phyloP scores from a whole-genome alignment of 1,284 basidiomycete species.

The Pseudozyma sp. region DNA sequence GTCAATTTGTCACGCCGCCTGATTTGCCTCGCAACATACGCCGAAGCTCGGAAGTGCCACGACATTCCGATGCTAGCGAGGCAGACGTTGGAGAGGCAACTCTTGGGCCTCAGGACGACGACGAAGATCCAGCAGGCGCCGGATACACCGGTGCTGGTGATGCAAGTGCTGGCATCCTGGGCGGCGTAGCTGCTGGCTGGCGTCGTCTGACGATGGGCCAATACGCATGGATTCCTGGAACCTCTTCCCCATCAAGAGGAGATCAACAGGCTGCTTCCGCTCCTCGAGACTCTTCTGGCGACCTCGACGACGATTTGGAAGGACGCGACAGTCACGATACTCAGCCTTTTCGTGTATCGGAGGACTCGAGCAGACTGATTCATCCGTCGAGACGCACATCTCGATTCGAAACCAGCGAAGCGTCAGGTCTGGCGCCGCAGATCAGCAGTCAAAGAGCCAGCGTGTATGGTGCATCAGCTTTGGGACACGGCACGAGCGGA shows the following conservation, averaged over 20 bases:
- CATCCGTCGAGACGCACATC: conserved; percentile 17
- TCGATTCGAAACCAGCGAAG: conserved; percentile 26
- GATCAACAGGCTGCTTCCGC: conserved; percentile 8
- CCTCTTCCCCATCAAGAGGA: conserved; percentile 2
- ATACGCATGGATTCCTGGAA: conserved; percentile 42
- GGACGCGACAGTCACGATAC: conserved; percentile 21
- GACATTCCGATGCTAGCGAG: conserved; percentile 8
- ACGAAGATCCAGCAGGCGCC: background rate
- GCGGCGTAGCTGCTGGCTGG: conserved; percentile 53
- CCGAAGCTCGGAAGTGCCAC: conserved; percentile 11
- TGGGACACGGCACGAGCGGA: conserved; percentile 34
- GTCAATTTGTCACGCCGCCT: conserved; percentile 33
- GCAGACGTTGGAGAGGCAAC: conserved; percentile 1
- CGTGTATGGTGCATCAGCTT: conserved; percentile 34
- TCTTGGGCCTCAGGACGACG: background rate
- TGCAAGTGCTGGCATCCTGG: conserved; percentile 44
- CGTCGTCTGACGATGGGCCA: conserved; percentile 53
- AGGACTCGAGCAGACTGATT: conserved; percentile 28
- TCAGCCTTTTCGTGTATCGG: conserved; percentile 14
- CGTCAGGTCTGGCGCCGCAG: conserved; percentile 27
- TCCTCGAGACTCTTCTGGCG: conserved; percentile 22
- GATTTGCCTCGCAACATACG: conserved; percentile 26
- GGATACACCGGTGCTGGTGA: conserved; percentile 18
- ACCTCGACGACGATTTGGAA: conserved; percentile 28
- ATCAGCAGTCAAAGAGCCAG: conserved; percentile 53